Evolutionary conservation across 1,284 basidiomycete genomes (phyloP).

Genomic region (Cutaneotrichosporon cutaneum): DNA sequence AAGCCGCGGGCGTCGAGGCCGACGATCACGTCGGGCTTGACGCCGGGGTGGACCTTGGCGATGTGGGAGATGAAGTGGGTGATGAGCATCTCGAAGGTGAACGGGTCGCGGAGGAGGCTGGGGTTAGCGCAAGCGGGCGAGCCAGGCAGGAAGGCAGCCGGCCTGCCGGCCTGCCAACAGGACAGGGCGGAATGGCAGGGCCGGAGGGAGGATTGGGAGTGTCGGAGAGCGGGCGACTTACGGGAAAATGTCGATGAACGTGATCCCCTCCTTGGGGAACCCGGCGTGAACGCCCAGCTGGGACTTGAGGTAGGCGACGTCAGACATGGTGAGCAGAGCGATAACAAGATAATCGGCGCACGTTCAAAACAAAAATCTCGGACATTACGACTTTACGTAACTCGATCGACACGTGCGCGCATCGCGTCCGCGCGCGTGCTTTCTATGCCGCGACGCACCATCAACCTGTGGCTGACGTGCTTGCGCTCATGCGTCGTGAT

Average conservation of each 20-base stretch:
- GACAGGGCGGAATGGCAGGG: no score
- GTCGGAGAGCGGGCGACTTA: background rate
- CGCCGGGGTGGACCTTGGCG: constrained; percentile 61
- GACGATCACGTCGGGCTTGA: constrained; percentile 90
- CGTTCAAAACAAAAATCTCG: background rate
- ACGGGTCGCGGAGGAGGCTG: constrained; percentile 69
- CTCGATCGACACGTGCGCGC: background rate
- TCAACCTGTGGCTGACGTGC: no score
- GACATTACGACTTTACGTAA: background rate
- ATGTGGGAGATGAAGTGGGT: constrained; percentile 87
- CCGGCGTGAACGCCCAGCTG: constrained; percentile 69
- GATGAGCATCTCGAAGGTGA: constrained; percentile 84
- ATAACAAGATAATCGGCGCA: constrained; percentile 5
- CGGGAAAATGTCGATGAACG: constrained; percentile 80
- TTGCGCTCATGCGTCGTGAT: no score
- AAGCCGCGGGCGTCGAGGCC: constrained; percentile 97
- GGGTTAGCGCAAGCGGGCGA: background rate
- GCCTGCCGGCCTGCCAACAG: no score
- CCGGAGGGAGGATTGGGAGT: no score
- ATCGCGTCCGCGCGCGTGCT: background rate
- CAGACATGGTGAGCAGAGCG: constrained; percentile 60
- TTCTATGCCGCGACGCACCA: background rate
- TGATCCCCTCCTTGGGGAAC: constrained; percentile 73
- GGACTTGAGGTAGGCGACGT: constrained; percentile 69
- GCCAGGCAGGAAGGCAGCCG: no score